phyloP scores from a whole-genome alignment of 1,284 basidiomycete species.

The Mycena sp. region DNA sequence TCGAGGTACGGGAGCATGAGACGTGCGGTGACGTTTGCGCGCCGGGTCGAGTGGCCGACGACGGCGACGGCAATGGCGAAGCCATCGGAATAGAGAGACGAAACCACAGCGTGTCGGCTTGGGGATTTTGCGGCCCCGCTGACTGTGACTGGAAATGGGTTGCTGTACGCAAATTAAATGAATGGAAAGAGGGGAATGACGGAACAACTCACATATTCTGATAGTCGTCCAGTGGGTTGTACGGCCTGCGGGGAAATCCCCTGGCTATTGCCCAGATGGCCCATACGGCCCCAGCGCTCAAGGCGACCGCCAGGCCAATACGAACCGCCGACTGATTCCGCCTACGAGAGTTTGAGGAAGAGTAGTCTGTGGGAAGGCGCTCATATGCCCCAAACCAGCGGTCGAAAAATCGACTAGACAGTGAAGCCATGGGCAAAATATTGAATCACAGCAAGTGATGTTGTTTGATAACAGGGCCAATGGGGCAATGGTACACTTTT shows the following conservation, averaged over 20 bases:
- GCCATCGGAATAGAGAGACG: constrained; percentile 49
- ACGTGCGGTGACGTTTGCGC: constrained; percentile 43
- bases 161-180: not conserved
- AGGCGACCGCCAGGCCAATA: too few relatives aligned
- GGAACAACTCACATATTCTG: constrained; percentile 23
- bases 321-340: too few relatives aligned
- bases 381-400: too few relatives aligned
- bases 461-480: too few relatives aligned
- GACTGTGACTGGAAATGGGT: not conserved
- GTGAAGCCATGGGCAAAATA: too few relatives aligned
- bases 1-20: constrained; percentile 47
- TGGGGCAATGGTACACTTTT: too few relatives aligned
- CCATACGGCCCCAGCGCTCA: not conserved
- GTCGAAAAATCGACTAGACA: too few relatives aligned
- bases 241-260: too few relatives aligned
- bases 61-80: constrained; percentile 47
- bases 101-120: constrained; percentile 45
- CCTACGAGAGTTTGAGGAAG: not conserved
- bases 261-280: too few relatives aligned
- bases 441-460: too few relatives aligned
- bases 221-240: constrained; percentile 21
- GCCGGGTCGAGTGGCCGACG: constrained; percentile 48
- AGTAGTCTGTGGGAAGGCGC: not conserved
- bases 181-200: not conserved
- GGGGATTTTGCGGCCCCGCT: not conserved